A percentile compares a stretch with the other conserved stretches of the same genome.
Evolutionary conservation across 352 stramenopile genomes (phyloP).

Genomic region (Globisporangium iwayamae): DNA sequence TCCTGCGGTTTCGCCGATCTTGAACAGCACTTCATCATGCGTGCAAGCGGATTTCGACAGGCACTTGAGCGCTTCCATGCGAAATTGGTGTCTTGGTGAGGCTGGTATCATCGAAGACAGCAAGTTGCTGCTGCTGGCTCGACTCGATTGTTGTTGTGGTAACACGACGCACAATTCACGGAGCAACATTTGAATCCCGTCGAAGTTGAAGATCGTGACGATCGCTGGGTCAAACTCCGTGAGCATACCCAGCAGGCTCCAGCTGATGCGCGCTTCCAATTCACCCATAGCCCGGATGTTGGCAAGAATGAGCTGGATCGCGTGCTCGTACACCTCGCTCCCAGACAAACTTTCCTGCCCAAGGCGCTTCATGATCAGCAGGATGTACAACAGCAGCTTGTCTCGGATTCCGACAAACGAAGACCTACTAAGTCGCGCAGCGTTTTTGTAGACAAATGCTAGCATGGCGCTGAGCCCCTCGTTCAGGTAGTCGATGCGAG

Average conservation of each 20-base stretch:
- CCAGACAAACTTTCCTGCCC: slow-evolving; percentile 46
- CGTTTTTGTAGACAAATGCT: slow-evolving; percentile 39
- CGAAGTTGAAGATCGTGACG: slow-evolving; percentile 59
- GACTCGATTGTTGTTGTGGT: slow-evolving; percentile 15
- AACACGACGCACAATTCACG: slow-evolving; percentile 34
- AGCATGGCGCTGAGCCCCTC: slow-evolving; percentile 37
- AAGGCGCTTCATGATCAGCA: slow-evolving; percentile 54
- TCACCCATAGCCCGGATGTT: slow-evolving; percentile 34
- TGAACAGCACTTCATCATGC: slow-evolving; percentile 68
- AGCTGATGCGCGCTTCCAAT: slow-evolving; percentile 40
- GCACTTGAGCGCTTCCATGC: slow-evolving; percentile 66
- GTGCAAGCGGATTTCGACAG: slow-evolving; percentile 44
- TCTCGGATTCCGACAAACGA: slow-evolving; percentile 25
- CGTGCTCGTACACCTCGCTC: slow-evolving; percentile 46
- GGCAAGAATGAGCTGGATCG: slow-evolving; percentile 49
- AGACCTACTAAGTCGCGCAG: slow-evolving; percentile 24
- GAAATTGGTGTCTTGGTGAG: slow-evolving; percentile 17
- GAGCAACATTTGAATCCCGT: slow-evolving; percentile 51
- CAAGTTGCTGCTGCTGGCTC: slow-evolving; percentile 8
- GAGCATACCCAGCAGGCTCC: slow-evolving; percentile 50
- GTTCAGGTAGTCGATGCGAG: slow-evolving; percentile 28
- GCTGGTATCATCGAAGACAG: slow-evolving; percentile 7
- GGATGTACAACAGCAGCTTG: slow-evolving; percentile 44
- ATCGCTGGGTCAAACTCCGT: slow-evolving; percentile 54
- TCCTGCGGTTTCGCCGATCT: slow-evolving; percentile 43